phyloP scores from a whole-genome alignment of 106 monocot genomes.

The Vanilla planifolia region DNA sequence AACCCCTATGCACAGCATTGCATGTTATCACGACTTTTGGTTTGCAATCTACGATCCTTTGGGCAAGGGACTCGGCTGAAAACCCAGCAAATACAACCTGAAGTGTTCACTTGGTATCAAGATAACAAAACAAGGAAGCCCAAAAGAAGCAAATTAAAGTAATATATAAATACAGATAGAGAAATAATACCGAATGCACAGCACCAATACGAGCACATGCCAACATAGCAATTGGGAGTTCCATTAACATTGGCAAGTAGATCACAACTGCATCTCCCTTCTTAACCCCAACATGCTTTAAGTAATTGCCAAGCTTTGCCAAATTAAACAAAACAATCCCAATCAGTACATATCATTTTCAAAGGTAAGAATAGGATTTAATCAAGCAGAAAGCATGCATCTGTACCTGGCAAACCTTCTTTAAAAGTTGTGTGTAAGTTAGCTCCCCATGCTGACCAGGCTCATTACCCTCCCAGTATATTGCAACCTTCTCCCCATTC shows the following conservation, averaged over 20 bases:
- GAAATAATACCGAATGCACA: conserved; percentile 77
- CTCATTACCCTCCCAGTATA: conserved; percentile 96
- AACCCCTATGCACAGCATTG: conserved; percentile 86
- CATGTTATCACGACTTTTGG: conserved; percentile 91
- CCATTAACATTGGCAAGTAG: conserved; percentile 96
- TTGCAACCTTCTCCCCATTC: conserved; percentile 71
- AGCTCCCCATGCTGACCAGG: conserved; percentile 57
- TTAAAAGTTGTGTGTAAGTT: conserved; percentile 81
- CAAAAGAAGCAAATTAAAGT: too few relatives aligned
- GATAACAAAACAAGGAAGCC: neutral
- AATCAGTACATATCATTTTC: too few relatives aligned
- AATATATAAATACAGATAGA: neutral
- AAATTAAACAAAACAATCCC: too few relatives aligned
- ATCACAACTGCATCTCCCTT: conserved; percentile 94
- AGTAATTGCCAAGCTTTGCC: conserved; percentile 90
- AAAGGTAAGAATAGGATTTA: too few relatives aligned
- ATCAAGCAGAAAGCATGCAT: neutral
- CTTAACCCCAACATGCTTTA: conserved; percentile 75
- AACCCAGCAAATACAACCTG: conserved; percentile 99
- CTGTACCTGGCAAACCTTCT: conserved; percentile 91
- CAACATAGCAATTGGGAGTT: conserved; percentile 93
- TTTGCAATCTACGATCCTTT: conserved; percentile 95
- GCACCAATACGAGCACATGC: conserved; percentile 98
- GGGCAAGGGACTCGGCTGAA: conserved; percentile 86
- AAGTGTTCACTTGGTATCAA: neutral